Percentiles rank a stretch among this genome's conserved stretches.
phyloP scores from a whole-genome alignment of 2,329 filamentous ascomycete genomes.

The Aspergillus sergii region DNA sequence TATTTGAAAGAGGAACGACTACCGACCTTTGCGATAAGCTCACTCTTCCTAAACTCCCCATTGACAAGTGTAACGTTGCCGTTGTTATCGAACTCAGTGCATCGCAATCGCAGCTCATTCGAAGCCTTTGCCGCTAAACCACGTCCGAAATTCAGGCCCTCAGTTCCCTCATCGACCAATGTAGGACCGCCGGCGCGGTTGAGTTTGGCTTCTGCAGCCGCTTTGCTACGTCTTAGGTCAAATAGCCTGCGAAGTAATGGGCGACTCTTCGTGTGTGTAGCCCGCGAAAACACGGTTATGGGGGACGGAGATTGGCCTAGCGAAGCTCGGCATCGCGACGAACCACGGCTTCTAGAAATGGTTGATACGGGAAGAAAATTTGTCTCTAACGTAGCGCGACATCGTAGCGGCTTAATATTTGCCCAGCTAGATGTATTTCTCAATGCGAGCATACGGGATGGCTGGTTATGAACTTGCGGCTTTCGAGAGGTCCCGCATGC shows the following conservation, averaged over 20 bases:
- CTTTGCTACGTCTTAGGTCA: conserved; percentile 36
- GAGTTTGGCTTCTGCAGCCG: conserved; percentile 38
- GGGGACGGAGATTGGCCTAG: conserved; percentile 11
- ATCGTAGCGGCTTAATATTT: conserved; percentile 21
- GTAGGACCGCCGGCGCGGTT: conserved; percentile 61
- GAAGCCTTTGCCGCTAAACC: conserved; percentile 74
- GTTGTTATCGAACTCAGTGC: conserved; percentile 91
- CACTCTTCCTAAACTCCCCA: conserved; percentile 95
- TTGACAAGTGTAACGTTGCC: conserved; percentile 91
- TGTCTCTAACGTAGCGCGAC: conserved; percentile 30
- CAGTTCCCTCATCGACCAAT: conserved; percentile 61
- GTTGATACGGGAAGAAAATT: conserved; percentile 31
- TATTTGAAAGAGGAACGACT: background rate
- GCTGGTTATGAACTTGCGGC: conserved; percentile 13
- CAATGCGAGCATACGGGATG: conserved; percentile 20
- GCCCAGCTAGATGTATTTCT: conserved; percentile 27
- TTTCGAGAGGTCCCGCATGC: conserved; percentile 24
- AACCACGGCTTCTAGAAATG: conserved; percentile 12
- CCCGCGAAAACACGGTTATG: conserved; percentile 24
- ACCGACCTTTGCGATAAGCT: conserved; percentile 86
- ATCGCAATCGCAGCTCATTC: conserved; percentile 82
- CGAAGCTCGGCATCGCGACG: conserved; percentile 17
- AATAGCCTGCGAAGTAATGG: conserved; percentile 42
- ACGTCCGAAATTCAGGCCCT: conserved; percentile 69
- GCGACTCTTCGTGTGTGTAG: conserved; percentile 35